Evolutionary conservation across 768 basidiomycete species (phyloP).

Genomic region (Strobilomyces dryophilus): DNA sequence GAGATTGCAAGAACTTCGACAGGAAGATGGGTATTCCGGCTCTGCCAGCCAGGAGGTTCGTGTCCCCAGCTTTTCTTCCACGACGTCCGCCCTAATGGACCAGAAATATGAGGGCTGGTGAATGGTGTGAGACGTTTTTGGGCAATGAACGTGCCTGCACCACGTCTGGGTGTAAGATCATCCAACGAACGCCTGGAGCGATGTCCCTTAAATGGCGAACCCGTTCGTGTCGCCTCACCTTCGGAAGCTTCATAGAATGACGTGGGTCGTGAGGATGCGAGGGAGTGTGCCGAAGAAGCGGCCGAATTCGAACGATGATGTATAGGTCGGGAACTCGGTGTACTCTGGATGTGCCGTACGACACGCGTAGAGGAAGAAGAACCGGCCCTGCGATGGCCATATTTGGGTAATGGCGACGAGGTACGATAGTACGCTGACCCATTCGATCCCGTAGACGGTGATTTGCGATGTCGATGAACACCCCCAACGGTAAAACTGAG

Average conservation of each 20-base stretch:
- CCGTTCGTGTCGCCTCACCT: conserved; percentile 55
- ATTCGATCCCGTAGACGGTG: conserved; percentile 73
- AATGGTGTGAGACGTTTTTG: conserved; percentile 80
- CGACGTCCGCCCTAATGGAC: conserved; percentile 59
- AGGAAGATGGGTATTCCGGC: conserved; percentile 58
- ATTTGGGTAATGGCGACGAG: conserved; percentile 69
- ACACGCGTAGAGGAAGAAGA: conserved; percentile 84
- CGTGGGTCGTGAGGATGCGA: conserved; percentile 69
- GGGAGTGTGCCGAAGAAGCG: conserved; percentile 74
- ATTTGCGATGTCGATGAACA: conserved; percentile 58
- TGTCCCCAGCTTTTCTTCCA: conserved; percentile 91
- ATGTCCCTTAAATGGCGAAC: conserved; percentile 58
- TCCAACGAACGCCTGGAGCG: conserved; percentile 47
- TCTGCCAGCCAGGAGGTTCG: conserved; percentile 84
- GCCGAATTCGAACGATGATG: conserved; percentile 76
- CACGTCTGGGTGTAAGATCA: conserved; percentile 38
- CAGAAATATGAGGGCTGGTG: conserved; percentile 47
- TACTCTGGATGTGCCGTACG: conserved; percentile 56
- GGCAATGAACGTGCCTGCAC: conserved; percentile 65
- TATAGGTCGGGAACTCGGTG: conserved; percentile 35
- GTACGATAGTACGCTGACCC: conserved; percentile 63
- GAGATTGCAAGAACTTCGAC: conserved; percentile 77
- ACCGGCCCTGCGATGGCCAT: conserved; percentile 73
- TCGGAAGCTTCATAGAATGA: conserved; percentile 78
- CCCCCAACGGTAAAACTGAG: conserved; percentile 64